Base-by-base conservation (phyloP, 1,284 basidiomycete genomes). In the Phellopilus nigrolimitatus region DNA sequence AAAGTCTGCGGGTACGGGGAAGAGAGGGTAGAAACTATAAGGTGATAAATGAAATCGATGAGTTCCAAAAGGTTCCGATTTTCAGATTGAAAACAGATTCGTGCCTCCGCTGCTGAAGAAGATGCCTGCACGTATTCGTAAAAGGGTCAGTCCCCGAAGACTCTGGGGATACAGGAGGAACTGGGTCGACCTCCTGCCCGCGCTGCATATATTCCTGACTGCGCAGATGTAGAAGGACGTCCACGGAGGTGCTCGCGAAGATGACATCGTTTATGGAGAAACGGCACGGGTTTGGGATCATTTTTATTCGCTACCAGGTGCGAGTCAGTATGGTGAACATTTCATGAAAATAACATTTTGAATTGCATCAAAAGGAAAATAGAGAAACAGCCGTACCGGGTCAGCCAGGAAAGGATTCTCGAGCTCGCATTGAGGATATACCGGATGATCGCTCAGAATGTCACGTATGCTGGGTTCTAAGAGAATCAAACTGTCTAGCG, bases 1-100 rank as follows among this genome's bases (percentile, higher is more conserved):
- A 13, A 88, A 68, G 2, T 86, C 82, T 12, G 78, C 65, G 0
- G 95, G 92, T 0, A 85, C 78, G 2, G 95, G 95, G 65, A 95
- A 98, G 39, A 98, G 67, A 0, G 97, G 97, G 66, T 99, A 99
- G 70, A 97, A 97, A 62, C 88, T 94, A 57, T 25, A 21, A 27
- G n/a, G n/a, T n/a, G n/a, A n/a, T n/a, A 7, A 46, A 46, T 27
- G 27, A 33, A 31, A 21, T 40, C 17, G 34, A 21, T 52, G 13
- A 52, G 22, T 31, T 13, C 34, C 17, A n/a, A n/a, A n/a, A 36
- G 25, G n/a, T n/a, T 33, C 12, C 9, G 25, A 44, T 24, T 41
- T 34, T 40, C 4, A 8, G 4, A 7, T 27, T 15, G 39, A 46
- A 25, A 30, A 15, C 25, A 19, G 49, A 17, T 17, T 65, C 67